Base-by-base conservation (phyloP, 2,329 filamentous ascomycete species). In the Ustilaginoidea virens region DNA sequence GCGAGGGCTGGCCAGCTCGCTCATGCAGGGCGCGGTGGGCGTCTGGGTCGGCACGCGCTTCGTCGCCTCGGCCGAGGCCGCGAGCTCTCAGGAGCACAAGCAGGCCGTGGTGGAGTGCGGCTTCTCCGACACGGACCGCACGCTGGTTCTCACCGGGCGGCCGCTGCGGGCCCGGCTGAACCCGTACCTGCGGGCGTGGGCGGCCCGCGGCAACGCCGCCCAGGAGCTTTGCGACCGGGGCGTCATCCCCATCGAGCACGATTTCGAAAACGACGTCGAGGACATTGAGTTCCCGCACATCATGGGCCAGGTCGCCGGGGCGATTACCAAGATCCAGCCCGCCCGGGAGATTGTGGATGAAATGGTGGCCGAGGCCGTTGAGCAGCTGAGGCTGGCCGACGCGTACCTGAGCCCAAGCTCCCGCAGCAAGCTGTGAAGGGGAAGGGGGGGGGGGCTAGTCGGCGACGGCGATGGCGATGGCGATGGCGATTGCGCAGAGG, bases 31-130 rank as follows among this genome's bases (percentile, higher is more conserved):
- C 11, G 87, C 86, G 1, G 64, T 68, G 4, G 87, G 81, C 8
- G 87, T 92, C 2, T 96, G 87, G 87, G 86, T 96, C 1, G 87
- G 87, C 17, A 94, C 87, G 35, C 65, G 87, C 13, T 94, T 94
- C 52, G 82, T 94, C 11, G 86, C 87, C 1, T 73, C 71, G 7
- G 64, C 61, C 19, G 87, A 94, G 58, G 85, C 85, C 1, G 77
- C 75, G 11, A 86, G 82, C 45, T 80, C 76, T 49, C 66, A 77
- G 41, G 60, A 74, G 58, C 86, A 94, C 54, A 94, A 94, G 59
- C 61, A 78, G 41, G 78, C 75, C 17, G 85, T 94, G 1, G 78
- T 93, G 2, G 60, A 56, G n/a, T 87, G 83, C 32, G 66, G 61
- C 8, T 86, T 82, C 43, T 73, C 78, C 23, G 85, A 81, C 41